A percentile compares a stretch with the other conserved stretches of the same genome.
Conservation (phyloP, 225 moss, liverwort and hornwort species). For the Marchantia paleacea region DNA sequence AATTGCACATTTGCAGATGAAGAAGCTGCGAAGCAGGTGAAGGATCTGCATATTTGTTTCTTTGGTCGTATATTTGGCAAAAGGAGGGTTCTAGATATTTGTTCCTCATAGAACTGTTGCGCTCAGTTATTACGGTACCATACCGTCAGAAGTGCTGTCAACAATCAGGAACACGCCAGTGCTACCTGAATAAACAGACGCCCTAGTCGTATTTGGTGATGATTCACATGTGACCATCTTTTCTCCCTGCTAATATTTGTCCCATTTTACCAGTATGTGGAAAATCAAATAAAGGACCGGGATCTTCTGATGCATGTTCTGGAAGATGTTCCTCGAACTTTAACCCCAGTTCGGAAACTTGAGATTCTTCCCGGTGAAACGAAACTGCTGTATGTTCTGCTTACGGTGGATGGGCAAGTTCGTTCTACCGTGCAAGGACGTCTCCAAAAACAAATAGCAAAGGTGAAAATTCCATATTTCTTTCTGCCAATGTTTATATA, state of each 20-base stretch:
- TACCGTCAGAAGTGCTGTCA: neutral
- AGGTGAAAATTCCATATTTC: constrained; percentile 38
- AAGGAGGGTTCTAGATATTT: neutral
- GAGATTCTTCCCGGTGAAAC: constrained; percentile 76
- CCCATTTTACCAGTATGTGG: constrained; percentile 57
- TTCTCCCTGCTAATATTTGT: neutral
- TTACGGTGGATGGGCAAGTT: constrained; percentile 66
- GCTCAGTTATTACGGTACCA: neutral
- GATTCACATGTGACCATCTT: neutral
- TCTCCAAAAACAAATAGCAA: constrained; percentile 72
- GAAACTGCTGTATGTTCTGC: constrained; percentile 68
- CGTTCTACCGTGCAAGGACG: constrained; percentile 76
- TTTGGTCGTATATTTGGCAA: no score
- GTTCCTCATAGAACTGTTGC: neutral
- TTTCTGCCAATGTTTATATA: no score
- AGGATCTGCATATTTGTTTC: neutral
- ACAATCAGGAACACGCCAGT: neutral
- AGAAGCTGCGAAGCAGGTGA: constrained; percentile 77
- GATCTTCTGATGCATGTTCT: constrained; percentile 76
- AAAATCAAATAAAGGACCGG: constrained; percentile 74
- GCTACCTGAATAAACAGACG: neutral
- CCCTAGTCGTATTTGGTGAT: neutral
- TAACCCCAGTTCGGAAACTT: constrained; percentile 70
- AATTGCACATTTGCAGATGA: constrained; percentile 68
- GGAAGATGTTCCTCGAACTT: constrained; percentile 71